Conservation (phyloP, 2,329 filamentous ascomycete genomes). For the Exserohilum rostratum region DNA sequence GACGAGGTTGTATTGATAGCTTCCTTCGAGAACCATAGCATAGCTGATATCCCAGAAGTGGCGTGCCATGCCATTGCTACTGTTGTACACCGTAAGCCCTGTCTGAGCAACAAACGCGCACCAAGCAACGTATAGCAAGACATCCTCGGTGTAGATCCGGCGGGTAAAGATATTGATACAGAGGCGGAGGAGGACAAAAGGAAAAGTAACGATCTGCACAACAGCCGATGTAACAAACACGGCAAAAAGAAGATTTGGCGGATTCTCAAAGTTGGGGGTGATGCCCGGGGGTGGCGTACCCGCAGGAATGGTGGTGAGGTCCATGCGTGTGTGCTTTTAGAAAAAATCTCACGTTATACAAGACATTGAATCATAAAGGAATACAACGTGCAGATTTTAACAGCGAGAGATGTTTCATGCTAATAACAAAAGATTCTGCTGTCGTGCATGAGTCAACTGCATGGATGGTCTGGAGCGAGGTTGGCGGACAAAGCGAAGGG, state of each 20-base stretch:
- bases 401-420: neutral
- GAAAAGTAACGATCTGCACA: neutral
- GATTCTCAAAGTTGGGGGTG: neutral
- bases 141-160: constrained; percentile 10
- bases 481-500: neutral
- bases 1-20: neutral
- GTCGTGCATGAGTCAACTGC: neutral
- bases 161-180: constrained; percentile 1
- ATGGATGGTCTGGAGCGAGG: neutral
- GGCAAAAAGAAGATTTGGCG: neutral
- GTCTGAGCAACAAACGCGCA: constrained; percentile 10
- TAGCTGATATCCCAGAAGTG: constrained; percentile 11
- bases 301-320: neutral
- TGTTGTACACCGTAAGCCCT: constrained; percentile 1
- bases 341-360: too few relatives aligned
- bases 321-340: neutral
- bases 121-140: constrained; percentile 14
- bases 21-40: neutral
- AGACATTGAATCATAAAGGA: too few relatives aligned
- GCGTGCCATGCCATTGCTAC: neutral
- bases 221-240: neutral
- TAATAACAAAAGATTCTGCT: neutral
- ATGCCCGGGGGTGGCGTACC: neutral
- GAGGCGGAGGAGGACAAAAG: neutral
- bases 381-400: neutral